Percentiles rank a stretch among this genome's conserved stretches.
Conservation (phyloP, 2,329 filamentous ascomycete species). For the Botrytis hyacinthi region DNA sequence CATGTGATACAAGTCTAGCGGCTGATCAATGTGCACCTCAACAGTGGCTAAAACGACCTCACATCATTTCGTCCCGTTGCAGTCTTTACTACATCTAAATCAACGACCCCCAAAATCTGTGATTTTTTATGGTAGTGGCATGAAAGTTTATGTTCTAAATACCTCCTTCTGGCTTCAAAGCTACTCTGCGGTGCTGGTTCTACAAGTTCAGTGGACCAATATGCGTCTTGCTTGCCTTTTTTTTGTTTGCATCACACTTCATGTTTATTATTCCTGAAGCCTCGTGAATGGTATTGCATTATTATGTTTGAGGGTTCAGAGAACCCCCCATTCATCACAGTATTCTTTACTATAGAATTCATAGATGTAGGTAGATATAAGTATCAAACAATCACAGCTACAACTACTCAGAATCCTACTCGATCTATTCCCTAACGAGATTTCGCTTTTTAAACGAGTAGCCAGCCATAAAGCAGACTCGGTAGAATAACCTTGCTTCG, state of each 20-base stretch:
- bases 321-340: too few relatives aligned
- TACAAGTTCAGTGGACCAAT: background rate
- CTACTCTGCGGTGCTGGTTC: background rate
- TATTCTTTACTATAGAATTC: background rate
- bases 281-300: background rate
- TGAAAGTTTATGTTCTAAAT: background rate
- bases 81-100: background rate
- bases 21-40: background rate
- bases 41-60: background rate
- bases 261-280: background rate
- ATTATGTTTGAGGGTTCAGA: background rate
- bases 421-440: background rate
- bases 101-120: background rate
- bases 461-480: background rate
- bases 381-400: background rate
- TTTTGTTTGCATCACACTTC: background rate
- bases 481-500: background rate
- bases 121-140: background rate
- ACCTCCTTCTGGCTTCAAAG: background rate
- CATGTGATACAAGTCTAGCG: background rate
- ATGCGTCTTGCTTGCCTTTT: background rate
- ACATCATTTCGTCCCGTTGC: background rate
- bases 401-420: background rate
- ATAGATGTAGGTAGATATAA: background rate
- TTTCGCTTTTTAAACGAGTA: background rate